phyloP scores from a whole-genome alignment of 257 asterid species.

The Salvia hispanica region DNA sequence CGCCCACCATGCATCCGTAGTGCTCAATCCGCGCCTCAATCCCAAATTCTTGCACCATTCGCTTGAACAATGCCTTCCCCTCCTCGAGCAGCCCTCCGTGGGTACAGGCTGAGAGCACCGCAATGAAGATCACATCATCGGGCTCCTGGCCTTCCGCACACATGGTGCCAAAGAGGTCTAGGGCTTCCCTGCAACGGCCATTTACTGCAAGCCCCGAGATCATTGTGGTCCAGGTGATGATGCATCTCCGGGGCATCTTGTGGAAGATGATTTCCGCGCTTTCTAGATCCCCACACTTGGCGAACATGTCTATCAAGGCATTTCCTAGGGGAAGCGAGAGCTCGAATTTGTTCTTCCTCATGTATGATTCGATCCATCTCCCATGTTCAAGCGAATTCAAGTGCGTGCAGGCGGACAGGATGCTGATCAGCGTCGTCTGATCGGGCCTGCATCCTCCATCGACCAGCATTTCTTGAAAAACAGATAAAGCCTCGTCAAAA shows the following conservation, averaged over 20 bases:
- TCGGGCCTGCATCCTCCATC: slow-evolving; percentile 52
- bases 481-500: slow-evolving; percentile 47
- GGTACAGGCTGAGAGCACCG: slow-evolving; percentile 54
- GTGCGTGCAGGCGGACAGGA: slow-evolving; percentile 49
- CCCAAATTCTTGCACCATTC: slow-evolving; percentile 44
- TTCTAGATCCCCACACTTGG: slow-evolving; percentile 59
- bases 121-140: slow-evolving; percentile 52
- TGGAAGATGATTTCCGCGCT: slow-evolving; percentile 43
- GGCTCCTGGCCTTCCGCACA: slow-evolving; percentile 42
- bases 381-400: slow-evolving; percentile 55
- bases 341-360: slow-evolving; percentile 41
- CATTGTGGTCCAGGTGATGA: slow-evolving; percentile 61
- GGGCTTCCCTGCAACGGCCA: slow-evolving; percentile 43
- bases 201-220: slow-evolving; percentile 51
- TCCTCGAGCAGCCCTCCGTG: slow-evolving; percentile 55
- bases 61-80: slow-evolving; percentile 41
- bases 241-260: slow-evolving; percentile 42
- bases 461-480: slow-evolving; percentile 44
- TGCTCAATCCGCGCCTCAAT: slow-evolving; percentile 54
- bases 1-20: slow-evolving; percentile 63
- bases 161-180: slow-evolving; percentile 44
- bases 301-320: slow-evolving; percentile 55
- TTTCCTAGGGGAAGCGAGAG: slow-evolving; percentile 48
- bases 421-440: slow-evolving; percentile 48
- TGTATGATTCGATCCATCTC: slow-evolving; percentile 50